Percentiles rank a stretch among this genome's conserved stretches.
phyloP scores from a whole-genome alignment of 768 basidiomycete species.

The Leccinum subgranulosum region DNA sequence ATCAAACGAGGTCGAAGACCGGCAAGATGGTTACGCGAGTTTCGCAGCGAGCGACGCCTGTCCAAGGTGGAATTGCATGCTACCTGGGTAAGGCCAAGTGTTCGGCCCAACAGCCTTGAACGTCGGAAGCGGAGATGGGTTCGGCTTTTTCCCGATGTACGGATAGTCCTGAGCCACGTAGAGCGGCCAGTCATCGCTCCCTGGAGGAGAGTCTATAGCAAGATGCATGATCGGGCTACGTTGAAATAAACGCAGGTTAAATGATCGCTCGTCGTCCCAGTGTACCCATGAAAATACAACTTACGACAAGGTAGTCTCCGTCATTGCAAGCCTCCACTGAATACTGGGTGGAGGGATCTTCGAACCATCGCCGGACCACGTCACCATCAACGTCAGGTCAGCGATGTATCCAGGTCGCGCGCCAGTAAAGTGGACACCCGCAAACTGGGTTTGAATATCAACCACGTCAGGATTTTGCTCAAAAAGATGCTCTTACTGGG shows the following conservation, averaged over 20 bases:
- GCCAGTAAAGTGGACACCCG: constrained; percentile 1
- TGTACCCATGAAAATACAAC: background rate
- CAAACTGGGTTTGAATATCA: background rate
- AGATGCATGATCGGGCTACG: background rate
- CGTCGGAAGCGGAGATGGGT: background rate
- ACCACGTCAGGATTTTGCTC: background rate
- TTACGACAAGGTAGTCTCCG: background rate
- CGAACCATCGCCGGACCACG: background rate
- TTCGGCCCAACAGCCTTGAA: background rate
- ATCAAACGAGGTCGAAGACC: background rate
- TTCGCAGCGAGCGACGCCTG: background rate
- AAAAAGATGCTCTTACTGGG: background rate
- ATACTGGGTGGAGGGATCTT: background rate
- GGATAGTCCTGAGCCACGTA: background rate
- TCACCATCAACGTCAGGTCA: background rate
- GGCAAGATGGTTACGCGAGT: background rate
- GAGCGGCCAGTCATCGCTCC: background rate
- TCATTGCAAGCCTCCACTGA: background rate
- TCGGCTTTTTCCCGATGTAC: background rate
- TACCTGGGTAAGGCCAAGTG: background rate
- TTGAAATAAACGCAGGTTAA: background rate
- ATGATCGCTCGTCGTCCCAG: background rate
- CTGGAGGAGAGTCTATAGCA: background rate
- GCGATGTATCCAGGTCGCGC: background rate
- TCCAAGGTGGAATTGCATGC: background rate